Evolutionary conservation across 192 early-diverging fungal species (phyloP), one percentile per base, ranked within the genome.

Genomic region (Dimargaris cristalligena): DNA sequence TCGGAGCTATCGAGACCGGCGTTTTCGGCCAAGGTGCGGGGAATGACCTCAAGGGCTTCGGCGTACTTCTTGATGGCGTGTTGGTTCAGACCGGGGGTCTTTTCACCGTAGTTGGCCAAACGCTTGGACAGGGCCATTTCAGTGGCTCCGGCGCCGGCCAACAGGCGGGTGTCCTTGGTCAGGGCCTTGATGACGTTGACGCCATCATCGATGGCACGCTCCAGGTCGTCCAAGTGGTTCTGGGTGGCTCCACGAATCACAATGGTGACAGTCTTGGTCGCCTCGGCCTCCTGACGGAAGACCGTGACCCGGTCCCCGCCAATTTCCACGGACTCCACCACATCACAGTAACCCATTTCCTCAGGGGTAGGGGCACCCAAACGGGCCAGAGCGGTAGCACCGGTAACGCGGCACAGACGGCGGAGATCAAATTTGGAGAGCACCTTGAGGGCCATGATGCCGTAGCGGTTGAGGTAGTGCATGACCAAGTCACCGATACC

Each of bases 321-420:
- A 71, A 98, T 94, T 71, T 98, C 94, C 51, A 93, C 86, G 33
- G 88, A 87, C 68, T 93, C 90, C 29, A 98, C 86, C 71, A 96
- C 78, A 61, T 98, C 94, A 77, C 92, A 96, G 78, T 79, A 91
- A 47, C 94, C 94, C 85, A 96, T 89, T 63, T 98, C 94, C 78
- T 98, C 94, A 26, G 92, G 72, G 66, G 79, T 92, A 30, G 94
- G 94, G 38, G 80, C 88, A 67, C 94, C 87, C 22, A 98, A 71
- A 60, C 94, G 87, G 22, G 94, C 85, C 65, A 98, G 72, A 8
- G 92, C 87, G 16, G 87, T 92, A 33, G 92, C 94, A 2, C 91
- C 91, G 47, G 85, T 80, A 14, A 92, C 93, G 52, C 89, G 81
- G 80, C 93, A 92, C 61, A 98, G 67, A 46, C 94, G 81, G 34